Conservation (phyloP, 305 asterid species). For the Solanum hybrid region DNA sequence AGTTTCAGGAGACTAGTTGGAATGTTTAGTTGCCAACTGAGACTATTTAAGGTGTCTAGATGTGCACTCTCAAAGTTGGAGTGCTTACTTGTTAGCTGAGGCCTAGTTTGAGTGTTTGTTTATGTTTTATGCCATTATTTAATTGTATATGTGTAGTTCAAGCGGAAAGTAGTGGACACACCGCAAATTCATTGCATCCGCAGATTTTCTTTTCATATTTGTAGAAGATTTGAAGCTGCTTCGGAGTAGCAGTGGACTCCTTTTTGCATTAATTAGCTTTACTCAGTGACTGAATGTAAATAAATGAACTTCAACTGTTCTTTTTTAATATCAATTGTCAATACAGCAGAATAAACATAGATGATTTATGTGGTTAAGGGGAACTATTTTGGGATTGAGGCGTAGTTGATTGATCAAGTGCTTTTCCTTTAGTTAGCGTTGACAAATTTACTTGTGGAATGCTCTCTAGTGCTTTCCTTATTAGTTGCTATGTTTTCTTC, state of each 20-base stretch:
- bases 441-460: background rate
- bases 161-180: background rate
- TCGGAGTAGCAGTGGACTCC: background rate
- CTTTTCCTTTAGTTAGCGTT: background rate
- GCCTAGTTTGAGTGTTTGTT: background rate
- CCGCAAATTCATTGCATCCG: background rate
- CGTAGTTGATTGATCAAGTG: background rate
- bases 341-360: background rate
- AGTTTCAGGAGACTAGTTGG: background rate
- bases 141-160: background rate
- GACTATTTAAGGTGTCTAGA: background rate
- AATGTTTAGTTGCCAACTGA: background rate
- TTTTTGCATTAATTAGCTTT: background rate
- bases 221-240: background rate
- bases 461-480: background rate
- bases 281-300: background rate
- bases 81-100: background rate
- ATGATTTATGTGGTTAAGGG: background rate
- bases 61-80: background rate
- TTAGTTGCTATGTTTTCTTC: background rate
- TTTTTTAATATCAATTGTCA: background rate
- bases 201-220: background rate
- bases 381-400: background rate
- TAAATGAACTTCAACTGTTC: background rate
- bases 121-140: background rate